Percentiles rank a stretch among this genome's conserved stretches.
Conservation (phyloP, 768 basidiomycete species). For the Mrakia hoshinonis region DNA sequence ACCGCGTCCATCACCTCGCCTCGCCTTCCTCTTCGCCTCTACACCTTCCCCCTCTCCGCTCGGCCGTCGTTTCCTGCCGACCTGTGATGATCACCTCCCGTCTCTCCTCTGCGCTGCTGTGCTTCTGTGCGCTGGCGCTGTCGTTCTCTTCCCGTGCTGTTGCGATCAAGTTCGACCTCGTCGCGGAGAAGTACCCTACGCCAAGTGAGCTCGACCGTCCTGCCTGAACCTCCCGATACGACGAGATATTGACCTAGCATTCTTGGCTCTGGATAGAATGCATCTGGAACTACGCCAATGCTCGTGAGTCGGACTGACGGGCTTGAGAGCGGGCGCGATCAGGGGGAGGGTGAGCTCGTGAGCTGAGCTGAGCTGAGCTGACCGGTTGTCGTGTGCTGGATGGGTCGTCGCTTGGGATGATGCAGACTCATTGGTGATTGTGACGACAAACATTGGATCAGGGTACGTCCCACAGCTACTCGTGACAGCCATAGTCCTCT, state of each 20-base stretch:
- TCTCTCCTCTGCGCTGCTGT: conserved; percentile 37
- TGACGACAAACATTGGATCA: conserved; percentile 82
- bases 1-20: too few relatives aligned
- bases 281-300: conserved; percentile 88
- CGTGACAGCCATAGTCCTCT: background rate
- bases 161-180: conserved; percentile 80
- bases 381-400: background rate
- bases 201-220: conserved; percentile 42
- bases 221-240: background rate
- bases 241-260: background rate
- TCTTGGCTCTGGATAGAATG: conserved; percentile 48
- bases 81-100: background rate
- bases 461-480: conserved; percentile 25
- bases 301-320: conserved; percentile 38
- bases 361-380: background rate
- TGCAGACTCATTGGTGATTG: conserved; percentile 71
- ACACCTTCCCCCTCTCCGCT: too few relatives aligned
- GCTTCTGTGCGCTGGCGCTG: background rate
- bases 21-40: too few relatives aligned
- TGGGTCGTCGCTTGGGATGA: background rate
- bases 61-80: too few relatives aligned
- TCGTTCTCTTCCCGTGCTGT: conserved; percentile 34
- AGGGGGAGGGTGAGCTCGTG: background rate
- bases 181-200: conserved; percentile 61
- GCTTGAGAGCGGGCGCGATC: too few relatives aligned